Evolutionary conservation across 2,329 filamentous ascomycete genomes (phyloP).

Genomic region (Microcyclosporella mali): DNA sequence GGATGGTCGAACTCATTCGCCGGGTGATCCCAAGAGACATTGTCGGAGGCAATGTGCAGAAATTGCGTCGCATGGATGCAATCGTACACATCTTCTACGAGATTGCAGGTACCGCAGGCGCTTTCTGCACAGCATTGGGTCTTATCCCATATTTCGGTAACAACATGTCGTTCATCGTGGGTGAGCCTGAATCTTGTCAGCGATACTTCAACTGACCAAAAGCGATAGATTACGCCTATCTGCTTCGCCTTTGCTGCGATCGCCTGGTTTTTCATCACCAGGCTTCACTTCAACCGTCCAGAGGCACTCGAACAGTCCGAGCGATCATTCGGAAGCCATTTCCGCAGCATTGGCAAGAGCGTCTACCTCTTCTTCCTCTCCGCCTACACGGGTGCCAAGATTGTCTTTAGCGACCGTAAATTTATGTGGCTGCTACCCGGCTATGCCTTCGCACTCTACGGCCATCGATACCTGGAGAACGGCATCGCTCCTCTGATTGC

Average conservation of each 20-base stretch:
- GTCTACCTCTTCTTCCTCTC: conserved; percentile 7
- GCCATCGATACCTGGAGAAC: conserved; percentile 3
- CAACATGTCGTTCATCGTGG: conserved; percentile 8
- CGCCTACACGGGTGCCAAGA: conserved; percentile 4
- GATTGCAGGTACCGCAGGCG: conserved; percentile 4
- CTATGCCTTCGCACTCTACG: conserved; percentile 1
- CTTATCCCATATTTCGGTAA: conserved; percentile 9
- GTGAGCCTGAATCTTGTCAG: too few relatives aligned
- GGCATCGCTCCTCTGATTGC: conserved; percentile 6
- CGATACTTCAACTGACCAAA: too few relatives aligned
- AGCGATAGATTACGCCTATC: neutral
- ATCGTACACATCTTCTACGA: conserved; percentile 10
- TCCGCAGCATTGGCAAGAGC: conserved; percentile 2
- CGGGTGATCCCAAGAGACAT: conserved; percentile 7
- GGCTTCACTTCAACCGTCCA: conserved; percentile 3
- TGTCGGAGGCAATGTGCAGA: conserved; percentile 8
- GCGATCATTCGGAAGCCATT: conserved; percentile 1
- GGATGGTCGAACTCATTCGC: conserved; percentile 8
- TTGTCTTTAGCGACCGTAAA: conserved; percentile 5
- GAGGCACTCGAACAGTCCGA: conserved; percentile 1
- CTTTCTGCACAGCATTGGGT: conserved; percentile 7
- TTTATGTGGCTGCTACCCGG: conserved; percentile 7
- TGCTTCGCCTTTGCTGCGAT: conserved; percentile 4
- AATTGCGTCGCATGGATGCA: conserved; percentile 4
- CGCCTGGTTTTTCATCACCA: conserved; percentile 9